Evolutionary conservation across 2,329 filamentous ascomycete genomes (phyloP), one percentile per base, ranked within the genome.

Genomic region (Aspergillus fischeri): DNA sequence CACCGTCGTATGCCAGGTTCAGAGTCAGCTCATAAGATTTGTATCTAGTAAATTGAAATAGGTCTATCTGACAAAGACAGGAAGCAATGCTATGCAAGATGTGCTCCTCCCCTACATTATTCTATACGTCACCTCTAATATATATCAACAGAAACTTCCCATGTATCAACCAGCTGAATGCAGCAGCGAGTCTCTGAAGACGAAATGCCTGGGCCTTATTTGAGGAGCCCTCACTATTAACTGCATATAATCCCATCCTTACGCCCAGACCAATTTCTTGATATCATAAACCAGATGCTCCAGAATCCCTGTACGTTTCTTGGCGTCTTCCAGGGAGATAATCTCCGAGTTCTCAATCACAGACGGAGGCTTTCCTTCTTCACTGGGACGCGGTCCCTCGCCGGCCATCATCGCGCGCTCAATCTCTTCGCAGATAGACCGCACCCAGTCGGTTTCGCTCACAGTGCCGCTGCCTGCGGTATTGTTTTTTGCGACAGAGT

Each of bases 221-320:
- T 14, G 14, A 38, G 5, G 32, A 38, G 14, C 14, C 14, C 6
- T 38, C 32, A 38, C 32, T 38, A 6, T 14, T 14, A n/a, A 17
- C 44, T 27, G 44, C 11, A 7, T 47, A 6, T 20, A 11, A 7
- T 14, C 14, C 44, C 44, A 47, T 7, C 9, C 11, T 74, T 67
- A 85, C 3, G 82, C 81, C 94, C 94, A 97, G 11, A 99, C 92
- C 71, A 97, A 76, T 79, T 91, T 96, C 83, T 96, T 97, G 67
- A 97, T 81, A 58, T 88, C 89, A 78, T 97, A 92, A 1, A 92
- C 91, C 68, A 95, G 76, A 71, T 93, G 88, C 75, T 97, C 93
- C 53, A 97, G 73, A 65, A 95, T 81, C 0, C 92, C 90, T 0
- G 93, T 97, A 59, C 88, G 92, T 78, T 84, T 89, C 81, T 85